Base-by-base conservation (phyloP, 139 green algal species). In the Closterium sp. region DNA sequence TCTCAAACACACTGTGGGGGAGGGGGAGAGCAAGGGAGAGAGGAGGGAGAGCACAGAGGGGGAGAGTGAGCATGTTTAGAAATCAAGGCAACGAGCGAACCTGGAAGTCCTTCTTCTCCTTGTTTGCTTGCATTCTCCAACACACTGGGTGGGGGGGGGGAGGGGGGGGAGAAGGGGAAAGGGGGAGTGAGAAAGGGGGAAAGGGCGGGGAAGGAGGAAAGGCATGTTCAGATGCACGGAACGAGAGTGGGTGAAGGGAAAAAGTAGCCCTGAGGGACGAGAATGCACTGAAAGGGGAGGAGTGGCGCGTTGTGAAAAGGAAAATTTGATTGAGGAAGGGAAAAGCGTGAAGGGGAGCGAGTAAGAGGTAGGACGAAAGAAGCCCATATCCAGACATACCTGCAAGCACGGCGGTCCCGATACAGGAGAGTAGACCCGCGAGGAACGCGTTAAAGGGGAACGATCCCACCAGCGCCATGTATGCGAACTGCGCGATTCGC, bases 381-480 rank as follows among this genome's bases (percentile, higher is more conserved):
- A 38, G 32, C 32, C 32, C 32, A 38, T 2, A 11, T 31, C 87
- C 87, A 6, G 0, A 45, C 91, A 62, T 91, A 95, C 93, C 93
- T 93, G 93, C 85, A 17, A 95, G 45, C 2, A 95, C 93, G 21
- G 87, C 91, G 11, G 91, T 93, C 3, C 93, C 93, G 1, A 95
- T 90, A 87, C 93, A 93, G 31, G 91, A 93, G 91, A 95, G 70
- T 30, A 94, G 28, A 3, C 91, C 89, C 4, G 93, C 91, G 24
- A 95, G 88, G 30, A 95, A 95, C 1, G 93, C 34, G 91, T 95
- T 95, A 91, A 95, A 95, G 28, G 93, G 93, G 38, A 95, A 95
- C 22, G 93, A 94, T 9, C 93, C 93, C 21, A 94, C 93, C n/a
- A 94, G 29, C 34, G 79, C 31, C 87, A 95, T 92, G 87, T 95